phyloP scores from a whole-genome alignment of 257 asterid genomes.

The Avicennia marina region DNA sequence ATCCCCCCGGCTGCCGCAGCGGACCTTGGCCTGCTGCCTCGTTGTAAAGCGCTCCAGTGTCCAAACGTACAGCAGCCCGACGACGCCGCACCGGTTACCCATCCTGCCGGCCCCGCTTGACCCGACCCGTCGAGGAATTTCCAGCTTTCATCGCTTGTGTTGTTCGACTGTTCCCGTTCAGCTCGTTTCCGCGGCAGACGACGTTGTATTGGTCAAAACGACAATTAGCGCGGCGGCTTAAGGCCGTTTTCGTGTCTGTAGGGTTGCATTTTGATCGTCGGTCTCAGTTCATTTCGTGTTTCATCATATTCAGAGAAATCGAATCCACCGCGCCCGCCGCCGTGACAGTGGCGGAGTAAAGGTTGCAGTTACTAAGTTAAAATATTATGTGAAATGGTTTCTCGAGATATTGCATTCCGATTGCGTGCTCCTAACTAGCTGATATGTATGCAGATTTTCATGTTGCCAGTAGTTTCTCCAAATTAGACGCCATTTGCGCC shows the following conservation, averaged over 20 bases:
- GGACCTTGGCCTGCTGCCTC: constrained; percentile 51
- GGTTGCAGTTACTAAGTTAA: neutral
- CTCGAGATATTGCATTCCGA: neutral
- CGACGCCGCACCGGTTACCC: constrained; percentile 80
- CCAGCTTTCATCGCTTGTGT: constrained; percentile 34
- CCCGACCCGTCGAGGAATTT: constrained; percentile 80
- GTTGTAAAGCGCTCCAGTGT: constrained; percentile 45
- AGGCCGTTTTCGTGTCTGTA: constrained; percentile 17
- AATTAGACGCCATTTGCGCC: constrained; percentile 56
- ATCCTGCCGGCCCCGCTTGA: constrained; percentile 57
- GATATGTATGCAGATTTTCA: constrained; percentile 57
- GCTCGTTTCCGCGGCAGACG: constrained; percentile 1
- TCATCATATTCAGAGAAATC: too few species aligned
- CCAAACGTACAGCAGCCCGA: constrained; percentile 75
- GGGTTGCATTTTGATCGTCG: too few species aligned
- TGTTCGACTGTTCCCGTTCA: constrained; percentile 5
- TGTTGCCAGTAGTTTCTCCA: constrained; percentile 87
- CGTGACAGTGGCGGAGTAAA: neutral
- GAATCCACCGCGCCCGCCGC: too few species aligned
- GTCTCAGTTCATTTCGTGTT: too few species aligned
- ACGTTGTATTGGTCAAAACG: constrained; percentile 12
- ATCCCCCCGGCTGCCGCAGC: constrained; percentile 70
- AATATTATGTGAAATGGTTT: neutral
- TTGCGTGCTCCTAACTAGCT: constrained; percentile 15
- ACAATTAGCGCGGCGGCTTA: constrained; percentile 11